Evolutionary conservation across 768 basidiomycete genomes (phyloP), one percentile per base, ranked within the genome.

Genomic region (Pisolithus orientalis): DNA sequence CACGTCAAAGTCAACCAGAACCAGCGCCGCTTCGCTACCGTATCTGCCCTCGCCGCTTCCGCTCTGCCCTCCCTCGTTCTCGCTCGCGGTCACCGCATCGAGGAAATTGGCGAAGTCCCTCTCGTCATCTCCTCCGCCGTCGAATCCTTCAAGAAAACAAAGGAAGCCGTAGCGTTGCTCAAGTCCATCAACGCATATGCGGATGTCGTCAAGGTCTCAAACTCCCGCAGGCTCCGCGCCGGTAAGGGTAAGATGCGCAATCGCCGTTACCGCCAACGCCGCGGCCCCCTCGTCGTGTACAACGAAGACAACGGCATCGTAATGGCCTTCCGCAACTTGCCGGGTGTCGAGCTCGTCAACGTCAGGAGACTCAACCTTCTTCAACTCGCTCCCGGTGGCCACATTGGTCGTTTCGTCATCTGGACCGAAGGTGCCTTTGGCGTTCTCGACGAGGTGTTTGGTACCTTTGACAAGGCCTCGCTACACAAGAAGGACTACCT

Each of bases 1-100:
- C 96, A 99, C 77, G 90, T 98, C 79, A 99, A 97, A 79, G 90
- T 97, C 56, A 94, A 94, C 85, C 90, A 94, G 80, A 95, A 94
- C 82, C 94, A 98, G 76, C 90, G 90, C 71, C 90, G 96, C 59
- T 99, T 93, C 72, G 96, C 96, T 51, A 84, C 90, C 57, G 95
- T 98, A 60, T 97, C 96, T 57, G 96, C 96, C 46, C 84, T 99
- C 53, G 96, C 96, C 48, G 96, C 96, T 3, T 95, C 96, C 48
- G 96, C 95, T 43, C 84, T 99, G 56, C 95, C 60, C 4, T 94
- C 95, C 39, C 90, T 99, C 68, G 94, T 99, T 65, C 91, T 98
- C 63, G 96, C 96, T 49, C 94, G 96, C 62, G 96, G 96, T 44
- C 96, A 99, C 81, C 88, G 94, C 71, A 93, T 99, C 74, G 96